Conservation (phyloP, 2,329 filamentous ascomycete genomes). For the Epicoccum sorghinum region DNA sequence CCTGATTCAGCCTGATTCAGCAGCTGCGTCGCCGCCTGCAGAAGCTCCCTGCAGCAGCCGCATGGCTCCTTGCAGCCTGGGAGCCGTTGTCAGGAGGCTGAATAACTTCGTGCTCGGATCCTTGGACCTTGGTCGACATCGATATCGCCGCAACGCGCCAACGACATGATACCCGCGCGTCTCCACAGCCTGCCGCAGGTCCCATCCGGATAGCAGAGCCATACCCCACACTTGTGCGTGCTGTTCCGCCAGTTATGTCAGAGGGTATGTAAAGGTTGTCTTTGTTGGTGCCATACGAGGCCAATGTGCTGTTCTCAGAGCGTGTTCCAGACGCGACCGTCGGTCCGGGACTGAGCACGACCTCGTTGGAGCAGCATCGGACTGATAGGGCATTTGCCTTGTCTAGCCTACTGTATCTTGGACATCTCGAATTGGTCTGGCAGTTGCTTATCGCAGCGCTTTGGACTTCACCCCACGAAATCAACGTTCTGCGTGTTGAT, state of each 20-base stretch:
- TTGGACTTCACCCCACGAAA: conserved; percentile 31
- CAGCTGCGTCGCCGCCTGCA: conserved; percentile 15
- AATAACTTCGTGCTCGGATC: not conserved
- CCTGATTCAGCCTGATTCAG: conserved; percentile 25
- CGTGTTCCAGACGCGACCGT: conserved; percentile 13
- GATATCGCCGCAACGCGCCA: conserved; percentile 2
- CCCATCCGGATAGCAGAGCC: conserved; percentile 15
- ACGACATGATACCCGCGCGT: conserved; percentile 13
- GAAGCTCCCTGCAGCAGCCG: conserved; percentile 20
- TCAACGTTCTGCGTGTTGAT: conserved; percentile 16
- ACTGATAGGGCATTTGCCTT: conserved; percentile 16
- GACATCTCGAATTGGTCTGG: conserved; percentile 6
- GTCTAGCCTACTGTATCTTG: conserved; percentile 7
- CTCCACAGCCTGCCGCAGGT: conserved; percentile 19
- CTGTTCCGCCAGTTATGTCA: conserved; percentile 29
- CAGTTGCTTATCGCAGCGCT: conserved; percentile 30
- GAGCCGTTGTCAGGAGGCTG: not conserved
- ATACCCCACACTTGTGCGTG: conserved; percentile 25
- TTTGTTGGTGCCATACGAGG: not conserved
- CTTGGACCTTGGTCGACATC: not conserved
- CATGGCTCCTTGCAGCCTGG: conserved; percentile 23
- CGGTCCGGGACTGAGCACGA: conserved; percentile 4
- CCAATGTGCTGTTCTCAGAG: not conserved
- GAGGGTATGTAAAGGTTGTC: conserved; percentile 10
- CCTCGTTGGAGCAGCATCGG: conserved; percentile 6